These are phyloP conservation scores for Pleurostoma richardsiae DNA, from an alignment of 2,329 filamentous ascomycete species.

Conservation along the genomic window DNA sequence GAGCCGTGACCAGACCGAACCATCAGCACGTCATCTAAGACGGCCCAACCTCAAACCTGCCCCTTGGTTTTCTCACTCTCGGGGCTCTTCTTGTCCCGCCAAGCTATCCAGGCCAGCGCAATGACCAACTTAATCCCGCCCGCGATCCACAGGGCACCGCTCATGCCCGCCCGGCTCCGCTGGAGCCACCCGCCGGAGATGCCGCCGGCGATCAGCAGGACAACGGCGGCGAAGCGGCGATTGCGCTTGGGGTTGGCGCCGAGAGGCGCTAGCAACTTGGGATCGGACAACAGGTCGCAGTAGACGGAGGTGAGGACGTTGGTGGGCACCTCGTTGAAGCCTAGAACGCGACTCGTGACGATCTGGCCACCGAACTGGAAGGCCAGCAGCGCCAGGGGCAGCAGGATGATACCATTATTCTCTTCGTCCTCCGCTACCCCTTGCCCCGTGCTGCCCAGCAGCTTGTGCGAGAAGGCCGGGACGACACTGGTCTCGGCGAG, in stretches of 20 bases:
- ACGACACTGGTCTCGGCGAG: constrained; percentile 42
- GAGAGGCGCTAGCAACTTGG: constrained; percentile 35
- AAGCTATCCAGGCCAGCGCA: constrained; percentile 22
- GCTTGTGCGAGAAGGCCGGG: constrained; percentile 28
- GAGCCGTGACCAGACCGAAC: too few species aligned
- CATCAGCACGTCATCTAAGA: too few species aligned
- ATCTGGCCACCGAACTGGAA: constrained; percentile 53
- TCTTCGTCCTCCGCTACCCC: constrained; percentile 33
- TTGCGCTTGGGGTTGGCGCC: constrained; percentile 44
- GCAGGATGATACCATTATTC: constrained; percentile 28
- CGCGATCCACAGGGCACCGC: constrained; percentile 38
- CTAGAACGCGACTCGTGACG: constrained; percentile 43
- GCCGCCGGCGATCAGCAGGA: constrained; percentile 38
- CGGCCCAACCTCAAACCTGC: too few species aligned
- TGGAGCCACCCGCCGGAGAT: constrained; percentile 43
- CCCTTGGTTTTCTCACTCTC: too few species aligned
- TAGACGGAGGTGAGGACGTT: constrained; percentile 51
- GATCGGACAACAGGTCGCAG: constrained; percentile 48
- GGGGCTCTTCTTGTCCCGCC: constrained; percentile 6
- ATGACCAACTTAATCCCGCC: constrained; percentile 36
- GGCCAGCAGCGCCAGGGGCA: constrained; percentile 40
- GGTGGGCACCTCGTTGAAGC: constrained; percentile 49
- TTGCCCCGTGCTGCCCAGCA: constrained; percentile 30
- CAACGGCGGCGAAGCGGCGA: constrained; percentile 35
- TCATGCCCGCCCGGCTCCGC: constrained; percentile 32